Evolutionary conservation across 371 early-diverging fungal species (phyloP), one percentile per base, ranked within the genome.

Genomic region (Fennellomyces sp.): DNA sequence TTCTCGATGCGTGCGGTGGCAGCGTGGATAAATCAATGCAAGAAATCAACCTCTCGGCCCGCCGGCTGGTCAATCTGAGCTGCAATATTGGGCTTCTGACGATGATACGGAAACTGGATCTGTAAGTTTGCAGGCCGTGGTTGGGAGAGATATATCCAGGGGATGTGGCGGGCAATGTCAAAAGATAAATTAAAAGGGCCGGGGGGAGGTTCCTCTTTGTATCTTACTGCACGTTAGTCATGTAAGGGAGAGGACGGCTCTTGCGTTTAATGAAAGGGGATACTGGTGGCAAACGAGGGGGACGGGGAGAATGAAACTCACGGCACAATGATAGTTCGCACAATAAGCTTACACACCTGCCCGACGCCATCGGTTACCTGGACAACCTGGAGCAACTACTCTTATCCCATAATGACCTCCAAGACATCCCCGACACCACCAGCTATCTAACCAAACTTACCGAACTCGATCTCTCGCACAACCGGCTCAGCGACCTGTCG

Each of bases 391-490:
- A 67, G 21, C 84, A 82, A 38, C 71, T 89, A 64, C 79, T 80
- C 59, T 42, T 83, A 26, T 55, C 69, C 17, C 60, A 62, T 28
- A 62, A 62, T 30, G 29, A 52, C 13, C 19, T 62, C 3, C 27
- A 26, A 13, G 49, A 45, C 31, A 36, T 62, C 21, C 95, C 95
- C 3, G 87, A 85, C 6, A 85, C 90, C 5, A 82, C 94, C 45
- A 82, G 85, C 17, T 62, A 73, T 26, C 82, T 94, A 3, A 61
- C 82, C 15, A 84, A 86, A 38, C 80, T 95, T 5, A 76, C 75
- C 7, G 91, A 89, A 29, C 72, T 95, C 39, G 74, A 82, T 36
- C 61, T 89, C 11, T 81, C 86, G 21, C 61, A 81, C 42, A 95
- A 95, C 75, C 58, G 69, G 45, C 72, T 95, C 25, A 19, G 8